These are phyloP conservation scores for Meripilus lineatus DNA, from an alignment of 1,284 basidiomycete genomes.

Conservation along the genomic window DNA sequence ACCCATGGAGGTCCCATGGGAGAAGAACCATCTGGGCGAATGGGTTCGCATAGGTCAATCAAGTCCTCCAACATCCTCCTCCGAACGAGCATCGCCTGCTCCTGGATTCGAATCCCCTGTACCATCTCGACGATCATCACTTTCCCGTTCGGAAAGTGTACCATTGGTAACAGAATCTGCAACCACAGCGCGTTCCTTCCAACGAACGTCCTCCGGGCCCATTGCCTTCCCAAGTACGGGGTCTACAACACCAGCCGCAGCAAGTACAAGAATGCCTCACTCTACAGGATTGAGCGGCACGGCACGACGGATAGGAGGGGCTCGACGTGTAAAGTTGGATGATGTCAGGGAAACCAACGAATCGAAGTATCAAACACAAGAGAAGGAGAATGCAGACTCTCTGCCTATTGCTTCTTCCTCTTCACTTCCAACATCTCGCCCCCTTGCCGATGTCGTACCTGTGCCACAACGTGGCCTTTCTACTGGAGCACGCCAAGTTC, in stretches of 20 bases:
- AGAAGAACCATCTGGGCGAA: conserved; percentile 54
- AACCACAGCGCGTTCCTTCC: conserved; percentile 42
- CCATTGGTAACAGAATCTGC: conserved; percentile 30
- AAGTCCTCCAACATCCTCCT: conserved; percentile 37
- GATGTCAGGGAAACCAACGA: conserved; percentile 31
- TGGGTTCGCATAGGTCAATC: conserved; percentile 48
- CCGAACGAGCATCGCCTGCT: conserved; percentile 37
- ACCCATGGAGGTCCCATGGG: conserved; percentile 56
- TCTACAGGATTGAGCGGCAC: conserved; percentile 31
- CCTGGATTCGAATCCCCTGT: conserved; percentile 2
- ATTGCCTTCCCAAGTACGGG: conserved; percentile 15
- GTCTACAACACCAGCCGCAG: conserved; percentile 26
- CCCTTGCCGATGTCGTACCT: conserved; percentile 20
- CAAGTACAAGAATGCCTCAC: conserved; percentile 15
- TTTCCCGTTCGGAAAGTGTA: conserved; percentile 63
- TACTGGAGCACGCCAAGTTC: conserved; percentile 28
- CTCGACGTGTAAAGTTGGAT: conserved; percentile 39
- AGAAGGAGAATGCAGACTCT: conserved; percentile 29
- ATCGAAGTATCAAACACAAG: conserved; percentile 15
- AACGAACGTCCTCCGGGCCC: conserved; percentile 58
- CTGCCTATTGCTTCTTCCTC: conserved; percentile 8
- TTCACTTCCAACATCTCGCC: conserved; percentile 13
- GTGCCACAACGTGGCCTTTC: conserved; percentile 18
- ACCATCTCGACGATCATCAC: conserved; percentile 40
- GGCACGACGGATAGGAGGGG: conserved; percentile 29